These are phyloP conservation scores for Aspergillus udagawae DNA, from an alignment of 2,329 filamentous ascomycete genomes.

Conservation along the genomic window DNA sequence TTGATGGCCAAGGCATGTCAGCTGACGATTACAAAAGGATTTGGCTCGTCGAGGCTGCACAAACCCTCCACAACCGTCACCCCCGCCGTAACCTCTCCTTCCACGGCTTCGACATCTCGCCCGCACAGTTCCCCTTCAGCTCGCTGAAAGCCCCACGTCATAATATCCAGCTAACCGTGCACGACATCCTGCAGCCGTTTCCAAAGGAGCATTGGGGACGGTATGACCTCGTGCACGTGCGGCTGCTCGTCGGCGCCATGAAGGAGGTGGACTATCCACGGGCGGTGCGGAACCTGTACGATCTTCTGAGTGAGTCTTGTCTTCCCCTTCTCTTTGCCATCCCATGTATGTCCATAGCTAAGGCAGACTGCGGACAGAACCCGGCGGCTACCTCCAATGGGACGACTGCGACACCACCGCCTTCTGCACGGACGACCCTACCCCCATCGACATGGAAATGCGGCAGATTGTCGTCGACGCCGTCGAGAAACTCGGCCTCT, in stretches of 20 bases:
- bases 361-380: constrained; percentile 8
- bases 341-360: too few relatives aligned
- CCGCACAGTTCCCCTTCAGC: constrained; percentile 21
- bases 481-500: constrained; percentile 12
- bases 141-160: background rate
- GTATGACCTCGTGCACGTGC: constrained; percentile 31
- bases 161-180: constrained; percentile 17
- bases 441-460: constrained; percentile 7
- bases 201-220: constrained; percentile 20
- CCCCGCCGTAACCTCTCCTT: constrained; percentile 10
- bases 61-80: constrained; percentile 8
- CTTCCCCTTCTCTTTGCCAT: too few relatives aligned
- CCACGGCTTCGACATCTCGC: constrained; percentile 31
- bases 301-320: constrained; percentile 22
- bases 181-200: constrained; percentile 25
- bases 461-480: constrained; percentile 8
- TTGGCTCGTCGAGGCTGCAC: constrained; percentile 17
- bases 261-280: constrained; percentile 18
- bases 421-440: constrained; percentile 12
- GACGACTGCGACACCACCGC: constrained; percentile 20
- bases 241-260: constrained; percentile 24
- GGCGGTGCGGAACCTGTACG: constrained; percentile 22
- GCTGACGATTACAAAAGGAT: background rate
- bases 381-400: constrained; percentile 26
- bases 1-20: too few relatives aligned